Evolutionary conservation across 176 grass and related monocot species (phyloP), one percentile per base, ranked within the genome.

Genomic region (Alloteropsis semialata): DNA sequence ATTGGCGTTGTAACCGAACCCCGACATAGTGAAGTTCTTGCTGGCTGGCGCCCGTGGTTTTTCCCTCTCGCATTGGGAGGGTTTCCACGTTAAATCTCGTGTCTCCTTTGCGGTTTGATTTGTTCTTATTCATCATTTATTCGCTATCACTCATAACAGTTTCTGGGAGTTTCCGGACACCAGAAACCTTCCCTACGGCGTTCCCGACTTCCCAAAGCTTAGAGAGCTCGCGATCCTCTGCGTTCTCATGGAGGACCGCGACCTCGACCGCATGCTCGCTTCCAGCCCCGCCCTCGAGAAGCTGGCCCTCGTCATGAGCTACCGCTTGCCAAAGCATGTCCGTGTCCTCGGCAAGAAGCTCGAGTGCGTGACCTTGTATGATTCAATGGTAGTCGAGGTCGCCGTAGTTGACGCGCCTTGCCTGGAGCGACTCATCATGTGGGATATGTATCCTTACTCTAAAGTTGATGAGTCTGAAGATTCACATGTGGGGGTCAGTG

Each of bases 221-320:
- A 21, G 19, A 6, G 86, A 88, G 81, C 75, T 88, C 29, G 60
- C 37, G 22, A 56, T 88, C 28, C 36, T 56, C 63, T 3, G 24
- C 72, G 25, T 3, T 37, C 4, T 28, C 29, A 37, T 84, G 13
- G 14, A 14, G 24, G 58, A 74, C 2, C 18, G 11, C 5, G 87
- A 88, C 81, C 22, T 88, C 13, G 66, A 79, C n/a, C 29, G 30
- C 66, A 27, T 88, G 39, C 59, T 88, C 57, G 34, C 81, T 10
- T 71, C 56, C 75, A 64, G 87, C 72, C 74, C 81, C 0, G 28
- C 5, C 33, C 81, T 84, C 15, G 53, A 84, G 75, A 88, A 0
- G 19, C 25, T 88, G 11, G 55, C 57, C 3, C 55, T 88, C 67
- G 6, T 82, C 51, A 0, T 3, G 6, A 28, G 46, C 30, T 25